phyloP scores from a whole-genome alignment of 352 stramenopile species.

The Peronospora farinosa region DNA sequence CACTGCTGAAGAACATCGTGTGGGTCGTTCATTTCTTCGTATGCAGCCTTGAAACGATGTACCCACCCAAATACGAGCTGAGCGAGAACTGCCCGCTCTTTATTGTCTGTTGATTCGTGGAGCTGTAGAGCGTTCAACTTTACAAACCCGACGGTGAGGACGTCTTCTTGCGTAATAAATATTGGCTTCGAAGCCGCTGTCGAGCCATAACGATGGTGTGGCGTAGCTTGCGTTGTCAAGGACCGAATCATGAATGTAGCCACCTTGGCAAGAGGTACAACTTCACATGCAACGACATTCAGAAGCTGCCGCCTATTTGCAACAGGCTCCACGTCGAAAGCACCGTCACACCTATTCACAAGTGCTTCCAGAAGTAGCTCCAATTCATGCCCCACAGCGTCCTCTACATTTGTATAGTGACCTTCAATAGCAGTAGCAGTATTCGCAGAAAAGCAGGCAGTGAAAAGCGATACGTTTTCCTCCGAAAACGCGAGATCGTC shows the following conservation, averaged over 20 bases:
- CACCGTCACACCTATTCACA: conserved; percentile 25
- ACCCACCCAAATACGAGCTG: conserved; percentile 54
- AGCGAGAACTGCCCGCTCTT: conserved; percentile 21
- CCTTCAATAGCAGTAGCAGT: conserved; percentile 3
- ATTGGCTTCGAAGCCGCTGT: conserved; percentile 42
- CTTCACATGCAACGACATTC: conserved; percentile 71
- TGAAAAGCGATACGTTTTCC: conserved; percentile 50
- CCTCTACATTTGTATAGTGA: conserved; percentile 14
- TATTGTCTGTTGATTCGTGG: conserved; percentile 3
- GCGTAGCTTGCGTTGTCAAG: conserved; percentile 7
- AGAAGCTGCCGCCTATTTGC: conserved; percentile 43
- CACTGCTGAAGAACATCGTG: conserved; percentile 67
- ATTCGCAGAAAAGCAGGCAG: conserved; percentile 35
- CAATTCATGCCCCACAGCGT: conserved; percentile 27
- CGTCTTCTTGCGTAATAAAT: conserved; percentile 48
- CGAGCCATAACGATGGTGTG: conserved; percentile 11
- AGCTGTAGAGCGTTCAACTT: conserved; percentile 22
- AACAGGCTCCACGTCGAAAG: conserved; percentile 30
- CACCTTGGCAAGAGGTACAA: conserved; percentile 63
- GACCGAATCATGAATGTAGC: conserved; percentile 63
- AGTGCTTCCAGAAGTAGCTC: conserved; percentile 25
- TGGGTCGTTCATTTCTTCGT: conserved; percentile 73
- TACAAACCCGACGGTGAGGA: conserved; percentile 46
- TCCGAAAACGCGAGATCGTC: conserved; percentile 46
- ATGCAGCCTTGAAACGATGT: conserved; percentile 57